Evolutionary conservation across 2,329 filamentous ascomycete species (phyloP).

Genomic region (Kalmusia sp.): DNA sequence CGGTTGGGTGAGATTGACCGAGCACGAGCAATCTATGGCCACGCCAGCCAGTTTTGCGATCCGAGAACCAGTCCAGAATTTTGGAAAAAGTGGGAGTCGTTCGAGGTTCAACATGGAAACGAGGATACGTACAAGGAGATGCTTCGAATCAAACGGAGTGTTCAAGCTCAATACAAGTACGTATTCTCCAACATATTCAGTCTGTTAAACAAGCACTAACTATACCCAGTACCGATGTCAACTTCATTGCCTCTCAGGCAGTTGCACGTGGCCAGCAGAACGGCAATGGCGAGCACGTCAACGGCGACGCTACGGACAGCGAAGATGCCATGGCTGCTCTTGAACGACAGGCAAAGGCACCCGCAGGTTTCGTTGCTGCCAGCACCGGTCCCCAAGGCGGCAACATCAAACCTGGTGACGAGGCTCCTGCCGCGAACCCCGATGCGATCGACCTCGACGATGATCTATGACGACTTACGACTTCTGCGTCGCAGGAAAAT

Average conservation of each 20-base stretch:
- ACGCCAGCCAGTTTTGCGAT: constrained; percentile 97
- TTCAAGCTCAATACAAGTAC: constrained; percentile 95
- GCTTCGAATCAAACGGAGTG: constrained; percentile 95
- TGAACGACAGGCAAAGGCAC: constrained; percentile 86
- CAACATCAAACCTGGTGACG: constrained; percentile 54
- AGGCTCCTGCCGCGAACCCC: constrained; percentile 70
- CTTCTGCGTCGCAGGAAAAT: not conserved
- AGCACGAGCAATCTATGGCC: constrained; percentile 92
- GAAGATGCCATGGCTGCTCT: constrained; percentile 88
- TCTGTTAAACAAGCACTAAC: constrained; percentile 41
- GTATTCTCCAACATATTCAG: constrained; percentile 29
- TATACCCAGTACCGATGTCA: constrained; percentile 79
- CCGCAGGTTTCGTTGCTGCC: constrained; percentile 88
- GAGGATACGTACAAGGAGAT: constrained; percentile 99
- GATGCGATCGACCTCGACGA: constrained; percentile 84
- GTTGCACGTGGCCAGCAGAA: constrained; percentile 79
- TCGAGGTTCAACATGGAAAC: constrained; percentile 97
- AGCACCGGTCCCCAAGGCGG: constrained; percentile 75
- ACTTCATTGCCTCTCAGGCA: constrained; percentile 96
- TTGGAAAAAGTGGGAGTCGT: constrained; percentile 96
- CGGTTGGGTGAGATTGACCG: constrained; percentile 92
- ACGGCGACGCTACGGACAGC: constrained; percentile 57
- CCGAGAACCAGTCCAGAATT: constrained; percentile 88
- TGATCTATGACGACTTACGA: constrained; percentile 42
- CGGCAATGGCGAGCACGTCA: constrained; percentile 53